Evolutionary conservation across 441 rosid genomes (phyloP), one percentile per base, ranked within the genome.

Genomic region (Corymbia citriodora): DNA sequence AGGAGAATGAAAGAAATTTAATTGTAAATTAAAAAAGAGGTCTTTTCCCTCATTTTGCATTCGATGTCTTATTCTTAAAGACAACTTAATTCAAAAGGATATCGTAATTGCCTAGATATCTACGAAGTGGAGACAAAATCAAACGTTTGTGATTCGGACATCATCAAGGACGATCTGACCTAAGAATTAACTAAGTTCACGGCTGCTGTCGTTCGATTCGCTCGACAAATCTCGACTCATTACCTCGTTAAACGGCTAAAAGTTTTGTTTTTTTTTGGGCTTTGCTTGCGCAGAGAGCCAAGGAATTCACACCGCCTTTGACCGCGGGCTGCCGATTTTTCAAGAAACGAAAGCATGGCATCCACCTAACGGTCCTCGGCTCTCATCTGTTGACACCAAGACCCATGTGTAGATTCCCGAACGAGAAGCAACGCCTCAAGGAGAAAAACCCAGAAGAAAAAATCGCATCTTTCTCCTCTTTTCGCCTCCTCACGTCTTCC

Each of bases 181-280:
- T 0, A 2, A 3, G 52, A 12, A 45, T 25, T 10, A 0, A 2
- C n/a, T 3, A 3, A 74, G 50, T 74, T 11, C 50, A 36, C 50
- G 85, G 52, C 85, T 12, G 27, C 85, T 3, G 27, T 45, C 85
- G 85, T 12, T 45, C 52, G 52, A 79, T 79, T 12, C 2, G 85
- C n/a, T 79, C 85, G 85, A 7, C 85, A 11, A 11, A 45, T 25
- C 1, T 79, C 29, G n/a, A 23, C 52, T 45, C 23, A 40, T 40
- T 14, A 7, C 52, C 85, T 40, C 53, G 6, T 45, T 23, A 8
- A 13, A 23, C n/a, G 85, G 85, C 53, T 40, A 12, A 45, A 45
- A 15, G 5, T 23, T 27, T 2, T 18, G 1, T 23, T 12, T 40
- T 33, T 33, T 14, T 7, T 59, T 0, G 25, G 14, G 10, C n/a